A percentile compares a stretch with the other conserved stretches of the same genome.
Conservation (phyloP, 805 yeast species). For the Yarrowia alimentaria region DNA sequence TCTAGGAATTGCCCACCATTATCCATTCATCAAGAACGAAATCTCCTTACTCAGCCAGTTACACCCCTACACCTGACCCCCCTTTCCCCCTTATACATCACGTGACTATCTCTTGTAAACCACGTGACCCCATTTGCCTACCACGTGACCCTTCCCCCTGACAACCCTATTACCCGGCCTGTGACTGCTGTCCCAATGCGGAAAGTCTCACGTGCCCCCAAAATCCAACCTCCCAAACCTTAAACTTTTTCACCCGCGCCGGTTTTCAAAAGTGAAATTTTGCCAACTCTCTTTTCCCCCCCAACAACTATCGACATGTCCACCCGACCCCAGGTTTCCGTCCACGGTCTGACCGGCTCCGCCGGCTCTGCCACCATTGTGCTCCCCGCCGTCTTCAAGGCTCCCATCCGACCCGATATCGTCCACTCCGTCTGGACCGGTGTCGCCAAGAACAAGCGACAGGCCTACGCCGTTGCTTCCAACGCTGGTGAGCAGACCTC, state of each 20-base stretch:
- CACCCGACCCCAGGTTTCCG: conserved; percentile 95
- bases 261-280: no score
- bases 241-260: no score
- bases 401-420: conserved; percentile 99
- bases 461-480: conserved; percentile 99
- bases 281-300: background rate
- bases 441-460: conserved; percentile 99
- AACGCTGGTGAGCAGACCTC: conserved; percentile 99
- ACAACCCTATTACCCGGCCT: no score
- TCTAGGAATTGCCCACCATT: no score
- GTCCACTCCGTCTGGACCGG: conserved; percentile 98
- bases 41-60: no score
- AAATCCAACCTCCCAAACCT: background rate
- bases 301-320: conserved; percentile 8
- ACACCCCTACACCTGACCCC: no score
- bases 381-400: conserved; percentile 98
- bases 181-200: conserved; percentile 1
- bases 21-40: no score
- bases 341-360: conserved; percentile 84
- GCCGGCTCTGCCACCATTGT: conserved; percentile 80
- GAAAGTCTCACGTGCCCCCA: background rate
- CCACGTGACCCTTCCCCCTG: no score
- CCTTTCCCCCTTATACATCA: no score
- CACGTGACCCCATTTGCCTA: no score
- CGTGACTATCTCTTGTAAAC: no score